phyloP scores from a whole-genome alignment of 2,329 filamentous ascomycete species.

The Hypoxylon sp. region DNA sequence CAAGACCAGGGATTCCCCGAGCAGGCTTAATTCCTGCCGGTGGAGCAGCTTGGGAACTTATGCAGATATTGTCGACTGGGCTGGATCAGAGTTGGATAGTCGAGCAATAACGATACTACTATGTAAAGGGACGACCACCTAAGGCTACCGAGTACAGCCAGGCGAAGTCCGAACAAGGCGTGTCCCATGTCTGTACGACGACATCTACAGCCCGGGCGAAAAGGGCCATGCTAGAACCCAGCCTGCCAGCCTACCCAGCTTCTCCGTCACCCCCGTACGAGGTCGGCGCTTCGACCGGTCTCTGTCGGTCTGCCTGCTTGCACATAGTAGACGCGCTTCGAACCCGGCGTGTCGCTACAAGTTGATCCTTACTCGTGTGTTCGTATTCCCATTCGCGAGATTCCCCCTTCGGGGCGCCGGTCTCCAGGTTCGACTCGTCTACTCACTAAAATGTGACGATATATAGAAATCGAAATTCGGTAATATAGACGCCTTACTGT shows the following conservation, averaged over 20 bases:
- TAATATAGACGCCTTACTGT: not conserved
- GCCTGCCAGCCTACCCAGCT: not conserved
- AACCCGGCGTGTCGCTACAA: not conserved
- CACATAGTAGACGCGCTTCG: too few relatives aligned
- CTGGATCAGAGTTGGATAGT: constrained; percentile 29
- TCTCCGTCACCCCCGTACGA: not conserved
- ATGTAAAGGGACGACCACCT: constrained; percentile 5
- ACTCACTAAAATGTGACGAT: not conserved
- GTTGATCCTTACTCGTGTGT: not conserved
- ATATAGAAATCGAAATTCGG: not conserved
- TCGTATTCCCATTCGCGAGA: not conserved
- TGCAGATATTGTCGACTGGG: constrained; percentile 35
- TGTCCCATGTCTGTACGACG: constrained; percentile 1
- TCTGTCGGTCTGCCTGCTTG: too few relatives aligned
- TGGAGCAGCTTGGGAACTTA: constrained; percentile 11
- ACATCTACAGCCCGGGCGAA: constrained; percentile 12
- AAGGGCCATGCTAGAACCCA: not conserved
- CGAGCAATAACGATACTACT: constrained; percentile 29
- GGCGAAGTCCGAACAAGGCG: constrained; percentile 26
- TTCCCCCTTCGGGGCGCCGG: not conserved
- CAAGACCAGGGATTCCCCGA: constrained; percentile 15
- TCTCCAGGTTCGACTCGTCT: not conserved
- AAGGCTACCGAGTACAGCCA: constrained; percentile 22
- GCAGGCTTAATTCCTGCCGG: constrained; percentile 20
- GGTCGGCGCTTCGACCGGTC: too few relatives aligned